phyloP scores from a whole-genome alignment of 331 rosid genomes.

The Rosa hybrid region DNA sequence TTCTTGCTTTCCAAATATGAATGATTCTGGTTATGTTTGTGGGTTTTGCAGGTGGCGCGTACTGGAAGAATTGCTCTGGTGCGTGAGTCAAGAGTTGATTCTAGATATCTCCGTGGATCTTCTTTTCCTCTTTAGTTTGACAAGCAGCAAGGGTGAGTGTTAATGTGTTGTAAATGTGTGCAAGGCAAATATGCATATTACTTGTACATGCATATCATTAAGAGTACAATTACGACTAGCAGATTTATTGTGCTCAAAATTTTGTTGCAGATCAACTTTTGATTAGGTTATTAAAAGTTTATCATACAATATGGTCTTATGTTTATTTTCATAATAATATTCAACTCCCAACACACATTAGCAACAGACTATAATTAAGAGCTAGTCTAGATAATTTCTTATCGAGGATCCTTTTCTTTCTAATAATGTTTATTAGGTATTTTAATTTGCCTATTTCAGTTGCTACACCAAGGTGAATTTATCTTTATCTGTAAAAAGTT shows the following conservation, averaged over 20 bases:
- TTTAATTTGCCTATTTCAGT: too few species aligned
- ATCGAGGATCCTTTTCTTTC: too few species aligned
- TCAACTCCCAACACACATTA: background rate
- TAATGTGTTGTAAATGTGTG: background rate
- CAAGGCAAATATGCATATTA: background rate
- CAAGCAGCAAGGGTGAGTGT: background rate
- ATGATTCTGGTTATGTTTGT: background rate
- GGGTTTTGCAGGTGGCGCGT: conserved; percentile 72
- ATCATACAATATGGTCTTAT: background rate
- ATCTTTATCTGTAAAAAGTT: too few species aligned
- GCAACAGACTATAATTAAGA: background rate
- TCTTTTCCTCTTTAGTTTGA: conserved; percentile 58
- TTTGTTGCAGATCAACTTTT: background rate
- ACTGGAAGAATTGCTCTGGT: conserved; percentile 82
- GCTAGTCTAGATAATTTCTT: background rate
- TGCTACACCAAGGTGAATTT: too few species aligned
- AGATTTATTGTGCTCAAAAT: background rate
- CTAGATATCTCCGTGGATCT: conserved; percentile 81
- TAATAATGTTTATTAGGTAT: too few species aligned
- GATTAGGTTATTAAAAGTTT: background rate
- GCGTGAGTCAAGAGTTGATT: conserved; percentile 92
- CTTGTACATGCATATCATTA: background rate
- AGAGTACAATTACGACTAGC: background rate
- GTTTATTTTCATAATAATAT: background rate
- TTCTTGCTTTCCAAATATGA: background rate